Evolutionary conservation across 2,329 filamentous ascomycete species (phyloP), one percentile per base, ranked within the genome.

Genomic region (Paradendryphiella salina): DNA sequence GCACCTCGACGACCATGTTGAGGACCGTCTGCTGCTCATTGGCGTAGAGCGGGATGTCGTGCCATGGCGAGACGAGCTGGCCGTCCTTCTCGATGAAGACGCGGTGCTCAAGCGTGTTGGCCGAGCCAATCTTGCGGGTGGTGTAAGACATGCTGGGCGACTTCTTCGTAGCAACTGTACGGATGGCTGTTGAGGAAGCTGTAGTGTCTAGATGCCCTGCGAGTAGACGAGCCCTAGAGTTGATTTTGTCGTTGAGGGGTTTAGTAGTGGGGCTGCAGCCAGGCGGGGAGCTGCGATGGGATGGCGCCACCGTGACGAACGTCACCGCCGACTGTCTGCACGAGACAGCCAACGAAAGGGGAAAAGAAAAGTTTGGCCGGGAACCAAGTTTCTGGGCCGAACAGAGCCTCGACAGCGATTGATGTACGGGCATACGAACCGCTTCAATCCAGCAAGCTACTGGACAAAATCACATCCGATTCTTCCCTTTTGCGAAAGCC

Each of bases 1-100:
- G 94, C 71, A 99, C 96, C 87, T 99, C 94, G 70, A 99, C 94
- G 61, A 99, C 76, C 94, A 99, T 99, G 87, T 99, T 99, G 73
- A 99, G 84, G 75, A 97, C 81, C 67, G 88, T 96, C 83, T 96
- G 85, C 82, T 96, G 88, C 78, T 89, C 83, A 77, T 99, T 96
- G 86, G 93, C 93, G 75, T 91, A 99, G 67, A 99, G 89, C 57
- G 94, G 94, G 66, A 99, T 91, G 76, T 99, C 94, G 82, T 99
- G 94, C 85, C 96, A 99, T 66, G 93, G 89, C 59, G 93, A 97
- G 76, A 97, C 77, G 65, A 90, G 89, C 61, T 89, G 81, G 80
- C 93, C 94, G 88, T 97, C 90, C 82, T 96, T 92, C 84, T 99
- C 93, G 74, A 97, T 86, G 85, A 88, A 99, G 79, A 96, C 87